phyloP scores from a whole-genome alignment of 306 rosid species.

The Lathyrus tuberosus region DNA sequence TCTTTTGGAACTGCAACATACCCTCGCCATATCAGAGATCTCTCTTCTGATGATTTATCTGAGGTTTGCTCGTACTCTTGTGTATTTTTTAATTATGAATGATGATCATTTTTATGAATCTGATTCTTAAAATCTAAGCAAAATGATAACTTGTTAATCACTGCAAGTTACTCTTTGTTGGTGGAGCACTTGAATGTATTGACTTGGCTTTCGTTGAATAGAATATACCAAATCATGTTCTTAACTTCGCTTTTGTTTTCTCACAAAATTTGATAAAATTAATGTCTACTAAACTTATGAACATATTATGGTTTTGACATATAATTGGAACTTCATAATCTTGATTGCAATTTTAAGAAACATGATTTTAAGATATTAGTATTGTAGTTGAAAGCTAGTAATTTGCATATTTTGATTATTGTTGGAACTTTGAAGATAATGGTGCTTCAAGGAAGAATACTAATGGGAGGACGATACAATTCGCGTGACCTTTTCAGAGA shows the following conservation, averaged over 20 bases:
- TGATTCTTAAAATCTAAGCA: neutral
- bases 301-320: neutral
- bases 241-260: neutral
- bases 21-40: constrained; percentile 65
- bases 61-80: constrained; percentile 58
- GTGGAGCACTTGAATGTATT: constrained; percentile 18
- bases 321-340: neutral
- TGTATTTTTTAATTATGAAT: constrained; percentile 11
- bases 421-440: constrained; percentile 59
- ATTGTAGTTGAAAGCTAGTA: constrained; percentile 8
- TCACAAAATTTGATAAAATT: neutral
- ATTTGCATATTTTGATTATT: constrained; percentile 26
- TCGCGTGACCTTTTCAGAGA: constrained; percentile 72
- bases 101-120: too few relatives aligned
- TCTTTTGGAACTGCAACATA: constrained; percentile 51
- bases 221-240: neutral
- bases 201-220: neutral
- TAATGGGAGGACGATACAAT: constrained; percentile 74
- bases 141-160: neutral
- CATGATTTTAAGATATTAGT: neutral
- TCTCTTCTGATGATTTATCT: constrained; percentile 69
- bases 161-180: neutral
- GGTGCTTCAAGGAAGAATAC: constrained; percentile 71
- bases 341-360: constrained; percentile 14
- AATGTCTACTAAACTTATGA: neutral